Evolutionary conservation across 1,284 basidiomycete genomes (phyloP), one percentile per base, ranked within the genome.

Genomic region (Sporisorium reilianum): DNA sequence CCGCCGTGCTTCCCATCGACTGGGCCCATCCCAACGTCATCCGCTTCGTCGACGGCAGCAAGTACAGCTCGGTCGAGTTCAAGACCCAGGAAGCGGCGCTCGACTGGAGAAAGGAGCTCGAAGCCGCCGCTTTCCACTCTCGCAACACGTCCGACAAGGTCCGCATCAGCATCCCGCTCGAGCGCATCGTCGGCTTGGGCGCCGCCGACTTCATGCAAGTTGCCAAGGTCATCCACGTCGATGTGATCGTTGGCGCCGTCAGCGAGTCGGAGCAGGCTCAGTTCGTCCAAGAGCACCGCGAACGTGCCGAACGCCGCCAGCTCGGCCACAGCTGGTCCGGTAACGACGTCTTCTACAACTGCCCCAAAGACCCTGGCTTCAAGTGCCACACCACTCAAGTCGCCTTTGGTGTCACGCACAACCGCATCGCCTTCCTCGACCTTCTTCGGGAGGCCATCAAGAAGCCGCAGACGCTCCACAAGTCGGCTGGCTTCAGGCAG

Each of bases 21-120:
- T 75, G 66, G 65, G 42, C 52, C 2, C 51, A 78, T 11, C 65
- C 79, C 6, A 71, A 65, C 46, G 57, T 70, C 50, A 63, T 83
- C 36, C 64, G 60, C 40, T 60, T 83, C 22, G 56, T 75, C 7
- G 58, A 71, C 23, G 70, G 72, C 23, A 45, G 49, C 54, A 54
- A 66, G 25, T 67, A 68, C 44, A 63, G 66, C 48, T 49, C 63
- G 3, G 34, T 81, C 46, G 81, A 83, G 51, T 82, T 83, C 61
- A 77, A 78, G 52, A 83, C 80, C 5, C 57, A 77, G 44, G 80
- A 80, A 46, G 74, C 77, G 12, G 58, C 61, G 20, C 38, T 79
- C 54, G 77, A 73, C 55, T 77, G 75, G 80, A 68, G 75, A 58
- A 56, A 70, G 38, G 73, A 79, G 66, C 64, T 74, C 41, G 75